phyloP scores from a whole-genome alignment of 2,329 filamentous ascomycete species.

The Nothophaeocryptopus gaeumannii region DNA sequence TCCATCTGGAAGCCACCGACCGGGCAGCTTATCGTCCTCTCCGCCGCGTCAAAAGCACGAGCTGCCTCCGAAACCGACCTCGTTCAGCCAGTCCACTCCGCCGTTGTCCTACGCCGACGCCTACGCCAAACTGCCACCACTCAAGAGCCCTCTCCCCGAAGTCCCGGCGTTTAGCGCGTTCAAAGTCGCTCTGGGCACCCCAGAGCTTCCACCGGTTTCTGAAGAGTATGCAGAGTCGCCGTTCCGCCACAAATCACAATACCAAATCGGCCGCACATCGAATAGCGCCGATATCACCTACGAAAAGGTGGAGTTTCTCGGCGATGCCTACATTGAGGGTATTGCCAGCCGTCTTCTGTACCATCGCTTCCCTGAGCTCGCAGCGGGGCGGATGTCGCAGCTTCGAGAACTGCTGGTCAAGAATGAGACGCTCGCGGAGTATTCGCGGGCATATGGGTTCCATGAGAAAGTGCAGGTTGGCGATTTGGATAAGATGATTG shows the following conservation, averaged over 20 bases:
- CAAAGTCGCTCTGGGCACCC: slow-evolving; percentile 23
- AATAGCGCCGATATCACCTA: slow-evolving; percentile 51
- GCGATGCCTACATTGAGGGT: slow-evolving; percentile 80
- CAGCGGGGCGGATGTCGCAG: slow-evolving; percentile 69
- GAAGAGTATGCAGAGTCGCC: slow-evolving; percentile 27
- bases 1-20: no score
- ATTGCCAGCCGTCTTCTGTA: slow-evolving; percentile 74
- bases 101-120: slow-evolving; percentile 18
- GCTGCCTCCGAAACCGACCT: neutral
- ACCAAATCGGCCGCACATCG: slow-evolving; percentile 21
- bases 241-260: slow-evolving; percentile 35
- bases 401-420: slow-evolving; percentile 76
- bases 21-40: no score
- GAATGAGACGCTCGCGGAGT: slow-evolving; percentile 72
- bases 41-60: neutral
- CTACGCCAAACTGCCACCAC: slow-evolving; percentile 20
- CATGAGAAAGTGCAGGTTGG: slow-evolving; percentile 60
- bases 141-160: neutral
- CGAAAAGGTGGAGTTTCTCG: slow-evolving; percentile 83
- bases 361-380: slow-evolving; percentile 63
- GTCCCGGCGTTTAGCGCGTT: neutral
- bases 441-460: slow-evolving; percentile 68
- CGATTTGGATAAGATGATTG: slow-evolving; percentile 13
- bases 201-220: slow-evolving; percentile 30
- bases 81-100: neutral